phyloP scores from a whole-genome alignment of 75 land plant species.

The Cryptomeria japonica region DNA sequence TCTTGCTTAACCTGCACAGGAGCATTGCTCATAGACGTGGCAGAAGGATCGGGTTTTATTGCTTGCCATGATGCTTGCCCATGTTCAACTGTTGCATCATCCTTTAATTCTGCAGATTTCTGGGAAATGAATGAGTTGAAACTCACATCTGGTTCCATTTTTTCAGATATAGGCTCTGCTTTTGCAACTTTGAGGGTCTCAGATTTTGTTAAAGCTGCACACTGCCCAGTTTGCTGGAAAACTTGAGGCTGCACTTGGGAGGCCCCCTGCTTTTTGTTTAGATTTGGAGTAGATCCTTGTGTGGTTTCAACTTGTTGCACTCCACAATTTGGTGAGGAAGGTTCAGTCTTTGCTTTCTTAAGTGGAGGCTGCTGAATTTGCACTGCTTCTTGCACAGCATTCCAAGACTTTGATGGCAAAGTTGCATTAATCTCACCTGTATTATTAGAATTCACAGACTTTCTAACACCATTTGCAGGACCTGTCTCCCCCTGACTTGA shows the following conservation, averaged over 20 bases:
- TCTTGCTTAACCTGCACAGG: slow-evolving; percentile 9
- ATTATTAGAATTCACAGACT: slow-evolving; percentile 24
- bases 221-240: slow-evolving; percentile 3
- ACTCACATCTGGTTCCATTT: slow-evolving; percentile 28
- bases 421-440: slow-evolving; percentile 18
- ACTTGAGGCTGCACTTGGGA: slow-evolving; percentile 21
- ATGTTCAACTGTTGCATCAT: slow-evolving; percentile 7
- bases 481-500: slow-evolving; percentile 2
- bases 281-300: slow-evolving; percentile 13
- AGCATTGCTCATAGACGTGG: not conserved
- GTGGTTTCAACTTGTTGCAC: slow-evolving; percentile 18
- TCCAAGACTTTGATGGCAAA: slow-evolving; percentile 19
- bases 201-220: slow-evolving; percentile 7
- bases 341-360: slow-evolving; percentile 73
- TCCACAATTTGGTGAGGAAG: slow-evolving; percentile 21
- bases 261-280: slow-evolving; percentile 16
- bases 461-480: slow-evolving; percentile 13
- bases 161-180: slow-evolving; percentile 14
- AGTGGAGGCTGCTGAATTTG: slow-evolving; percentile 39
- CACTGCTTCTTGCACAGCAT: slow-evolving; percentile 22
- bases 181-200: slow-evolving; percentile 27
- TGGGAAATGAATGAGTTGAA: not conserved
- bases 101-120: slow-evolving; percentile 10
- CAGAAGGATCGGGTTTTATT: slow-evolving; percentile 2
- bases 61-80: slow-evolving; percentile 4